Evolutionary conservation across 345 rosid genomes (phyloP).

Genomic region (Pugionium dolabratum): DNA sequence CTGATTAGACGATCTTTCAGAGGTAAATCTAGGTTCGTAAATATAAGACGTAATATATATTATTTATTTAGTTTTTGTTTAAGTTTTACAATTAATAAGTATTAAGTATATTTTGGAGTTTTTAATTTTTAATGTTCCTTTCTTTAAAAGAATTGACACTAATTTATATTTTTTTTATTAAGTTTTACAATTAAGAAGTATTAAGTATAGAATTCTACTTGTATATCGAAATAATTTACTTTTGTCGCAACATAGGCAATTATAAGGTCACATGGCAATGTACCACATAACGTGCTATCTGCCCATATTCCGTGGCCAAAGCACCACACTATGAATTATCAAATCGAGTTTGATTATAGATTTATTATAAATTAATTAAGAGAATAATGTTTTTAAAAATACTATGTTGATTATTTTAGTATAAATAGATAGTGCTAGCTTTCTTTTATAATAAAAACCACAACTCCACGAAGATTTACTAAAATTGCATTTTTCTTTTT

Average conservation of each 20-base stretch:
- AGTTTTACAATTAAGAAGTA: not conserved
- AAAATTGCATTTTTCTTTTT: not conserved
- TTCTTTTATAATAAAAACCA: not conserved
- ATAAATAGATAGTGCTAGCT: not conserved
- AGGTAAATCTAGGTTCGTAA: not conserved
- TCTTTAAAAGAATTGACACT: no score
- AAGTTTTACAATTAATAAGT: no score
- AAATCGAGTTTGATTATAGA: constrained; percentile 7
- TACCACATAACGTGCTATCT: constrained; percentile 33
- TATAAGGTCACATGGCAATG: constrained; percentile 40
- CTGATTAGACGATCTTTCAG: constrained; percentile 2
- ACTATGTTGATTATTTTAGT: not conserved
- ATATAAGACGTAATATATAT: not conserved
- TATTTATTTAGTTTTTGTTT: no score
- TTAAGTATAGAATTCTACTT: not conserved
- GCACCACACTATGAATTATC: constrained; percentile 20
- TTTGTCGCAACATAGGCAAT: constrained; percentile 30
- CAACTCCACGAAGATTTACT: not conserved
- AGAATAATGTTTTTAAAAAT: not conserved
- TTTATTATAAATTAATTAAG: not conserved
- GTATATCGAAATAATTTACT: constrained; percentile 2
- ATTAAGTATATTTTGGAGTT: not conserved
- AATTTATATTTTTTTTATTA: not conserved
- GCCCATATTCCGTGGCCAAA: constrained; percentile 35
- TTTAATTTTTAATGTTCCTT: no score